Evolutionary conservation across 2,329 filamentous ascomycete genomes (phyloP), one percentile per base, ranked within the genome.

Genomic region (Thelonectria olida): DNA sequence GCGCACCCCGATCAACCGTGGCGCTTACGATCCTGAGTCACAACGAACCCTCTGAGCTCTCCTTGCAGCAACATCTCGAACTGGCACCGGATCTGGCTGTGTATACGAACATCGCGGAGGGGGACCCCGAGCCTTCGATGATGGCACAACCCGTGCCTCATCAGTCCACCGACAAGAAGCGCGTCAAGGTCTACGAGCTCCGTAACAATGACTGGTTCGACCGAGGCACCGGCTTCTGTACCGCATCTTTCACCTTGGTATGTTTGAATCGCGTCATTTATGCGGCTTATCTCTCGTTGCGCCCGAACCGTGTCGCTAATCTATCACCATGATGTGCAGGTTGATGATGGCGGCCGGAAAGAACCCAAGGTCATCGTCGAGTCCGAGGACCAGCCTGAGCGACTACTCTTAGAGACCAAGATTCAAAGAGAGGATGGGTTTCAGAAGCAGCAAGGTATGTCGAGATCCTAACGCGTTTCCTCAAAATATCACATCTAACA

Each of bases 201-300:
- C 93, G 92, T 78, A 93, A 97, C 81, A 97, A 97, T 85, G 96
- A 98, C 88, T 99, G 96, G 96, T 97, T 95, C 77, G 96, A 99
- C 81, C 87, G 95, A 74, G 96, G 96, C 67, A 99, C 96, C 48
- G 96, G 96, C 65, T 97, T 97, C 79, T 98, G 96, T 78, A 92
- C 88, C 62, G 93, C 94, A 48, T 85, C 89, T 67, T 87, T 91
- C 67, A 80, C 90, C 66, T 85, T 89, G 77, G 92, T 96, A 87
- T 77, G 91, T 60, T 77, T 51, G 59, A 63, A 28, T 53, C 57
- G 52, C 41, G 38, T 47, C 58, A 42, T 45, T 45, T n/a, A 61
- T 38, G 42, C 38, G 34, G 54, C 54, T 45, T 20, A 23, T n/a
- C 31, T 19, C 53, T 58, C 60, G 39, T 51, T 67, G 60, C 56